Evolutionary conservation across 2,329 filamentous ascomycete genomes (phyloP).

Genomic region (Penicillium sp.): DNA sequence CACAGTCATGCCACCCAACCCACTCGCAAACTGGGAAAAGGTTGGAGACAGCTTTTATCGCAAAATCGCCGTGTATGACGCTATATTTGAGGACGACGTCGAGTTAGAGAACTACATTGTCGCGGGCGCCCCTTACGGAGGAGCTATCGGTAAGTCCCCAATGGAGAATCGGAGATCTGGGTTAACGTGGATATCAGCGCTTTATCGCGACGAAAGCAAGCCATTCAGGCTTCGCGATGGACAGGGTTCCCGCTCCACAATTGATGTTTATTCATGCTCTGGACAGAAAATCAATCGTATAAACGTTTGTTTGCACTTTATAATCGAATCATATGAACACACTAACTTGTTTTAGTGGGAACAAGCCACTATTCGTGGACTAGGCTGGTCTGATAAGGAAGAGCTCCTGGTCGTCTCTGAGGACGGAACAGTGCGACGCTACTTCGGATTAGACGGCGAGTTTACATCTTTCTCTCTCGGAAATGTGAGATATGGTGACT

Average conservation of each 20-base stretch:
- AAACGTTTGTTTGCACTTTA: slow-evolving; percentile 44
- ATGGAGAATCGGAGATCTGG: neutral
- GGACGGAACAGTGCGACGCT: slow-evolving; percentile 87
- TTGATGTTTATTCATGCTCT: slow-evolving; percentile 91
- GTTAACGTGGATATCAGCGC: slow-evolving; percentile 51
- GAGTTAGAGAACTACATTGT: slow-evolving; percentile 94
- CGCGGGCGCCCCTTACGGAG: slow-evolving; percentile 86
- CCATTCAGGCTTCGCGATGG: slow-evolving; percentile 73
- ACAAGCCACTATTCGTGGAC: slow-evolving; percentile 76
- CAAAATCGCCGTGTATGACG: slow-evolving; percentile 89
- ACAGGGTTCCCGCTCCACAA: slow-evolving; percentile 72
- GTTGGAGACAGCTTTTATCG: slow-evolving; percentile 93
- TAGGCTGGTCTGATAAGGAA: slow-evolving; percentile 97
- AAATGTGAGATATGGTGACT: slow-evolving; percentile 50
- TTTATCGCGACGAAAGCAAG: slow-evolving; percentile 83
- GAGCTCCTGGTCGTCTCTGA: slow-evolving; percentile 81
- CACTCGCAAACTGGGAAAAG: slow-evolving; percentile 90
- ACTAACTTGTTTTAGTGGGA: slow-evolving; percentile 65
- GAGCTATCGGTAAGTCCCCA: slow-evolving; percentile 73
- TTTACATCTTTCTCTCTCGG: slow-evolving; percentile 93
- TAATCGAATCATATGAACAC: neutral
- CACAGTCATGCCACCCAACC: slow-evolving; percentile 50
- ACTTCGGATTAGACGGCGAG: slow-evolving; percentile 86
- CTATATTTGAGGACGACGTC: slow-evolving; percentile 86
- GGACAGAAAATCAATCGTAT: slow-evolving; percentile 84